A percentile compares a stretch with the other conserved stretches of the same genome.
Evolutionary conservation across 768 basidiomycete species (phyloP).

Genomic region (Lyophyllum shimeji): DNA sequence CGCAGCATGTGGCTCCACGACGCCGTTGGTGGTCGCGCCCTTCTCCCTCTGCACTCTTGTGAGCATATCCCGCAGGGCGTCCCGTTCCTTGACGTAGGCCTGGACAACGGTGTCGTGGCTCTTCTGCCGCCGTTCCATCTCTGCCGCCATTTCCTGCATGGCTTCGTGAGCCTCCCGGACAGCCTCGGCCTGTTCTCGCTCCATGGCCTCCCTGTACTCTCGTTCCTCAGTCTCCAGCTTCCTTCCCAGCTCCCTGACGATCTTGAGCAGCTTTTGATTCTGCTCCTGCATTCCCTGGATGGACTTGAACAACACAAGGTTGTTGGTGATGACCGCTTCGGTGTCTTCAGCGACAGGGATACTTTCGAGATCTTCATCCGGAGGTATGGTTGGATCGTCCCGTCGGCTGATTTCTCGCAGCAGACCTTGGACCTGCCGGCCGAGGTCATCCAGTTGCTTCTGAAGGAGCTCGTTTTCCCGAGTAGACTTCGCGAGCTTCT

Average conservation of each 20-base stretch:
- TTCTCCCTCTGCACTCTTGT: constrained; percentile 45
- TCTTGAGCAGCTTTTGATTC: constrained; percentile 84
- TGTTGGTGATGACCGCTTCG: constrained; percentile 81
- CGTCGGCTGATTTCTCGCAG: constrained; percentile 78
- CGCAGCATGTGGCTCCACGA: constrained; percentile 17
- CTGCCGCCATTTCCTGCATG: constrained; percentile 73
- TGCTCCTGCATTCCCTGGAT: constrained; percentile 83
- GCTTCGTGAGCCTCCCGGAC: constrained; percentile 87
- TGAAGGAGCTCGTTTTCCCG: constrained; percentile 69
- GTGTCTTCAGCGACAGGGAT: constrained; percentile 52
- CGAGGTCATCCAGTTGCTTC: constrained; percentile 79
- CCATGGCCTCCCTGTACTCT: constrained; percentile 68
- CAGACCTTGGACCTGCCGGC: constrained; percentile 80
- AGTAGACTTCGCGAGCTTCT: constrained; percentile 58
- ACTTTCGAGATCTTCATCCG: constrained; percentile 59
- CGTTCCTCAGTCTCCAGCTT: constrained; percentile 86
- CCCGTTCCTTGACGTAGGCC: constrained; percentile 84
- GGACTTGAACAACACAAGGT: constrained; percentile 84
- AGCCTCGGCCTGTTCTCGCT: constrained; percentile 75
- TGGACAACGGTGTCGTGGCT: constrained; percentile 69
- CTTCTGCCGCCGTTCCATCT: constrained; percentile 79
- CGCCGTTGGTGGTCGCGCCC: constrained; percentile 16
- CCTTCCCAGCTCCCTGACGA: constrained; percentile 77
- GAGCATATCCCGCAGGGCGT: constrained; percentile 78
- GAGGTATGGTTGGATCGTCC: constrained; percentile 79